Conservation (phyloP, 148 eudicot species). For the Salicornia ramosissima region DNA sequence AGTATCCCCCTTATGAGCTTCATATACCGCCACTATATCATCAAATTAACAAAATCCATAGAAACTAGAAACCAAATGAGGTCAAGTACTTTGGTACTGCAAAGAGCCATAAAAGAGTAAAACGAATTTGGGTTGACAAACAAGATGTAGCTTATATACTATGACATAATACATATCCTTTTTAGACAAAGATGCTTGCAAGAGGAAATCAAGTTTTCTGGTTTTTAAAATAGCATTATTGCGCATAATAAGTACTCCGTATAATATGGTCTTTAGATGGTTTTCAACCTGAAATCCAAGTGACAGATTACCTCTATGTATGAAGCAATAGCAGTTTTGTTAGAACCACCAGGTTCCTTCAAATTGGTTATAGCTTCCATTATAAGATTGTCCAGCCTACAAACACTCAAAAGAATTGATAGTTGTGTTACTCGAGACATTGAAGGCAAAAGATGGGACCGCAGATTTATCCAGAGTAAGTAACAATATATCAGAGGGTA, state of each 20-base stretch:
- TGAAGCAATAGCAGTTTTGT: slow-evolving; percentile 77
- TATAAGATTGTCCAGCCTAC: slow-evolving; percentile 91
- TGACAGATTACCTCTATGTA: slow-evolving; percentile 74
- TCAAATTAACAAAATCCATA: background rate
- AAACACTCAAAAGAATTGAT: slow-evolving; percentile 16
- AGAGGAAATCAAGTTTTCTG: background rate
- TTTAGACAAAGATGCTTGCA: background rate
- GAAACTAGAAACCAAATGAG: too few relatives aligned
- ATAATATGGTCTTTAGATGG: background rate
- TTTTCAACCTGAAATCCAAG: slow-evolving; percentile 6
- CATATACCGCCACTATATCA: too few relatives aligned
- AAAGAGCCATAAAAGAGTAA: background rate
- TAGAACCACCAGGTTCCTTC: slow-evolving; percentile 94
- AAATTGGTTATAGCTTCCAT: slow-evolving; percentile 83
- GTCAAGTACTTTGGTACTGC: background rate
- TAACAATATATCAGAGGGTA: background rate
- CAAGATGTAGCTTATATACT: background rate
- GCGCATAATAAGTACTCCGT: background rate
- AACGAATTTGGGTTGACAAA: background rate
- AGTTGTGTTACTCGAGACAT: slow-evolving; percentile 2
- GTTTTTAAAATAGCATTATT: background rate
- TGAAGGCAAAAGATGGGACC: background rate
- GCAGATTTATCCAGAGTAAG: background rate
- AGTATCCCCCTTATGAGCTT: too few relatives aligned
- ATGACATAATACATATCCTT: background rate